phyloP scores from a whole-genome alignment of 1,284 basidiomycete species.

The Heterobasidion parviporum region DNA sequence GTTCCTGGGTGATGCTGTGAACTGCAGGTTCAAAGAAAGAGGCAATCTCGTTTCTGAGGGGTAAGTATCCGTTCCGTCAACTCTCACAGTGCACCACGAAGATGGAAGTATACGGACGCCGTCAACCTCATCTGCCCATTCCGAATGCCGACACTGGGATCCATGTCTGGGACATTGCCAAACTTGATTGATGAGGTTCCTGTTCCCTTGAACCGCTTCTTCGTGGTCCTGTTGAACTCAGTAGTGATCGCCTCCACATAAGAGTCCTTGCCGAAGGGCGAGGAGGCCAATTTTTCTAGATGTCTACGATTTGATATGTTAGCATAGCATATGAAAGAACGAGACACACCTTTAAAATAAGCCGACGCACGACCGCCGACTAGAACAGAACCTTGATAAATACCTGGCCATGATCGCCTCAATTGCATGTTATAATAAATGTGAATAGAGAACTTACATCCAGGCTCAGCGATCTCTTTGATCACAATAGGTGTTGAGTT shows the following conservation, averaged over 20 bases:
- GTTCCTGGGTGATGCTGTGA: neutral
- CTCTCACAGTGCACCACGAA: neutral
- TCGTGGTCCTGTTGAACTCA: constrained; percentile 44
- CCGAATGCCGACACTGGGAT: constrained; percentile 17
- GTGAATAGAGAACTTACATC: neutral
- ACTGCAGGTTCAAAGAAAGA: neutral
- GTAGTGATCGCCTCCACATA: constrained; percentile 35
- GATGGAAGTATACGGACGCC: neutral
- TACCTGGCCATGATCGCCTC: neutral
- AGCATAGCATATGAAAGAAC: neutral
- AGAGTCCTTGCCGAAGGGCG: constrained; percentile 18
- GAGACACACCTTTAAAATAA: neutral
- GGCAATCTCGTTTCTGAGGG: neutral
- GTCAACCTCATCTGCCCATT: neutral
- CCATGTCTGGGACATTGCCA: constrained; percentile 36
- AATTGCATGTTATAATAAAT: neutral
- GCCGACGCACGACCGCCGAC: neutral
- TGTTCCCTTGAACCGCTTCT: constrained; percentile 34
- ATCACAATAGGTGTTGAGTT: constrained; percentile 2
- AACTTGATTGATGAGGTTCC: constrained; percentile 42
- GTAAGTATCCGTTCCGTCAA: too few species aligned
- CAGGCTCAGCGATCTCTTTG: constrained; percentile 7
- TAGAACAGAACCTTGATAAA: neutral
- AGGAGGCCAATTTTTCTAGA: neutral
- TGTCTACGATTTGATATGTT: neutral